Percentiles rank a stretch among this genome's conserved stretches.
Conservation (phyloP, 2,329 filamentous ascomycete genomes). For the Dissoconium aciculare region DNA sequence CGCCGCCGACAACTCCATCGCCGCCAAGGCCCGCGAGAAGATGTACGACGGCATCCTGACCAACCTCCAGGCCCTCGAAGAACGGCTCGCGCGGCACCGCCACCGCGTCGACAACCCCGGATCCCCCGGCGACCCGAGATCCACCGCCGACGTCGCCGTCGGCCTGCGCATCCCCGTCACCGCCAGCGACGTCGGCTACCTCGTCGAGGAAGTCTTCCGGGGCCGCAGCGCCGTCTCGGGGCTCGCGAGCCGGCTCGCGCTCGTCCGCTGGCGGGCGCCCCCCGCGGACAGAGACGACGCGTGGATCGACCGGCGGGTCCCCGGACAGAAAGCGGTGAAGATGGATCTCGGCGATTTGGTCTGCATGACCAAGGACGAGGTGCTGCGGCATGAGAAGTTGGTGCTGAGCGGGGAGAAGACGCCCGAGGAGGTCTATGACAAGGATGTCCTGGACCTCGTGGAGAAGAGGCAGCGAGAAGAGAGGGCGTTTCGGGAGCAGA, state of each 20-base stretch:
- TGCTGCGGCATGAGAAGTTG: slow-evolving; percentile 62
- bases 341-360: slow-evolving; percentile 59
- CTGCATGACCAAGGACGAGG: slow-evolving; percentile 88
- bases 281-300: slow-evolving; percentile 31
- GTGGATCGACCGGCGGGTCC: slow-evolving; percentile 49
- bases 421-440: slow-evolving; percentile 60
- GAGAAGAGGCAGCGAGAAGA: slow-evolving; percentile 54
- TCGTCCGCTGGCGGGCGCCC: slow-evolving; percentile 69
- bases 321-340: slow-evolving; percentile 64
- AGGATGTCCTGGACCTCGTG: slow-evolving; percentile 50
- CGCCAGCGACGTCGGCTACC: slow-evolving; percentile 66
- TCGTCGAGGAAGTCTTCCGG: slow-evolving; percentile 77
- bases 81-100: slow-evolving; percentile 49
- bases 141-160: too few relatives aligned
- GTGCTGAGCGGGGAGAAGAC: slow-evolving; percentile 29
- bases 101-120: slow-evolving; percentile 37
- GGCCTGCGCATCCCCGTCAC: slow-evolving; percentile 71
- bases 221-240: slow-evolving; percentile 74
- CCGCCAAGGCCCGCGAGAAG: slow-evolving; percentile 71
- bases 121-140: too few relatives aligned
- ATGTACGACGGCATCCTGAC: slow-evolving; percentile 77
- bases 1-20: slow-evolving; percentile 66
- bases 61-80: slow-evolving; percentile 61
- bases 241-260: slow-evolving; percentile 58
- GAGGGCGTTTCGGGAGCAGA: slow-evolving; percentile 9